phyloP scores from a whole-genome alignment of 768 basidiomycete genomes.

The Amanita thiersii region DNA sequence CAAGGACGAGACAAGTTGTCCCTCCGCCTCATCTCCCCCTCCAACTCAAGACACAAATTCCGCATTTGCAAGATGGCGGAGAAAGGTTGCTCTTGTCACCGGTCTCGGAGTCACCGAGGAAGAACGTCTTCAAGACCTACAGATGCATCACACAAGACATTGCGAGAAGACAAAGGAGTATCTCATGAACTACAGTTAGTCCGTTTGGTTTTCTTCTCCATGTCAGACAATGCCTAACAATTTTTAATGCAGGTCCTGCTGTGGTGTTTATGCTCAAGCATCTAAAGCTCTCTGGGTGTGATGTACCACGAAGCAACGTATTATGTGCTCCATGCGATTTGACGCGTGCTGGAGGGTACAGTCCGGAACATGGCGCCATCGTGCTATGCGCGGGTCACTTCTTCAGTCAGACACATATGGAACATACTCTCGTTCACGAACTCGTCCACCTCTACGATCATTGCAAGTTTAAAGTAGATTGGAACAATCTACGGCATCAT shows the following conservation, averaged over 20 bases:
- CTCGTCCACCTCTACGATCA: conserved; percentile 95
- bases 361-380: conserved; percentile 68
- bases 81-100: conserved; percentile 37
- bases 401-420: conserved; percentile 78
- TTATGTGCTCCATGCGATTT: conserved; percentile 79
- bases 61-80: conserved; percentile 42
- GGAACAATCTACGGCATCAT: conserved; percentile 85
- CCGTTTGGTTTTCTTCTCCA: conserved; percentile 7
- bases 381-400: conserved; percentile 83
- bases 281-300: conserved; percentile 65
- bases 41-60: conserved; percentile 18
- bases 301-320: conserved; percentile 64
- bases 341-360: conserved; percentile 73
- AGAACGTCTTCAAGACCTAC: conserved; percentile 33
- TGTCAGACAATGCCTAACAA: conserved; percentile 10
- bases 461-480: conserved; percentile 89
- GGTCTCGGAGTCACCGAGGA: conserved; percentile 40
- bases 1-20: no score
- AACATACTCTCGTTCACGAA: conserved; percentile 90
- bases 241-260: conserved; percentile 53
- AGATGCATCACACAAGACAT: conserved; percentile 24
- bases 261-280: conserved; percentile 92
- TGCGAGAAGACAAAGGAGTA: conserved; percentile 70
- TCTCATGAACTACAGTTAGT: conserved; percentile 64
- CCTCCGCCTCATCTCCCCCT: conserved; percentile 13